Evolutionary conservation across 495 filamentous ascomycete species (phyloP), one percentile per base, ranked within the genome.

Genomic region (Lasiosphaeria miniovina): DNA sequence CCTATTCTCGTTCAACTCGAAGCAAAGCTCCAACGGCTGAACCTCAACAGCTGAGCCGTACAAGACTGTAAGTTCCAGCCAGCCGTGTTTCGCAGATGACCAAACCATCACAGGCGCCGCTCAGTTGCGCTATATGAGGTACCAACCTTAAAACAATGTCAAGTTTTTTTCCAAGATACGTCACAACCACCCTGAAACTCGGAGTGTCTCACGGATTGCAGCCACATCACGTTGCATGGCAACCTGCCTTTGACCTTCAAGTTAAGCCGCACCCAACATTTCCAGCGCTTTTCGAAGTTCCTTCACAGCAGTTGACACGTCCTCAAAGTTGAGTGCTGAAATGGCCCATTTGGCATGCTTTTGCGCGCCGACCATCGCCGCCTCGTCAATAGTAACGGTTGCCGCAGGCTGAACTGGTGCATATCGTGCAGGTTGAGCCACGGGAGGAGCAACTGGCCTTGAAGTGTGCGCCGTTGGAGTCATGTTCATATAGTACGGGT

Each of bases 331-430:
- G 54, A 98, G 75, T 5, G 94, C 94, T 24, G 94, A 98, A 36
- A 98, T 93, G 0, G 94, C 95, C 93, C 93, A 98, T 67, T 88
- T 91, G 0, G 94, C 93, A 76, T 96, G 94, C 65, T 98, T 98
- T 70, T 96, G 91, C 9, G 94, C 94, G 60, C 83, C 80, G 3
- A 82, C 67, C 36, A 96, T 89, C 4, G 89, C 78, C 61, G 84
- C 79, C 67, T 96, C 91, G 68, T 98, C 91, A 0, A 80, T 71
- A 7, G 60, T 55, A 49, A 68, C 65, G 17, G 53, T 57, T 50
- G 45, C 31, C 32, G 59, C 53, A 40, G 63, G 57, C 3, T 56
- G 57, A 11, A 55, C 50, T 1, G 64, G 51, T 24, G 54, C 54
- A 36, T 68, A 66, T 43, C 41, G 61, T 3, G 36, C 32, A 1